phyloP scores from a whole-genome alignment of 164 flowering plant genomes.

The Amborella trichopoda region DNA sequence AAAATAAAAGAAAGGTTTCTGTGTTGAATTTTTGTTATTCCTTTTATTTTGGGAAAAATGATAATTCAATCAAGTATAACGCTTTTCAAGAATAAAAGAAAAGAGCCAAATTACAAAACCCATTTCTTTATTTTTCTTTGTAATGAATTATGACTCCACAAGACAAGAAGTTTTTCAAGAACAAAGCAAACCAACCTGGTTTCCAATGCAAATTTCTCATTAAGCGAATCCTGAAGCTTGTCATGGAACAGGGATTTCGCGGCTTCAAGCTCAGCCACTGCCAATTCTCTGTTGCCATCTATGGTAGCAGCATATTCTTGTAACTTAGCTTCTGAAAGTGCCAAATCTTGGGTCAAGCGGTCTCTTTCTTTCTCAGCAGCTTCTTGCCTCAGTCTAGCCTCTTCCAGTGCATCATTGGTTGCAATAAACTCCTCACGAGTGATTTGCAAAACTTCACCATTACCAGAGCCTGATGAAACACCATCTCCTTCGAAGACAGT shows the following conservation, averaged over 20 bases:
- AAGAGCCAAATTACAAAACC: too few relatives aligned
- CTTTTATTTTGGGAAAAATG: too few relatives aligned
- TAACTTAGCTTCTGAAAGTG: conserved; percentile 28
- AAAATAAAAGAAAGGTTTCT: too few relatives aligned
- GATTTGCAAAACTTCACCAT: conserved; percentile 12
- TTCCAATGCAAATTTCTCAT: conserved; percentile 41
- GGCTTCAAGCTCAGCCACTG: conserved; percentile 37
- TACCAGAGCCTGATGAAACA: conserved; percentile 6
- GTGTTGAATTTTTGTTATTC: too few relatives aligned
- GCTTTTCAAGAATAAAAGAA: too few relatives aligned
- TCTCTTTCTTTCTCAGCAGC: conserved; percentile 38
- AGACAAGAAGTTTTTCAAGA: too few relatives aligned
- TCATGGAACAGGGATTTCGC: conserved; percentile 34
- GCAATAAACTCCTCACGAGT: conserved; percentile 15
- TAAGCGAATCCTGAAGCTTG: conserved; percentile 31
- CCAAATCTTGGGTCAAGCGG: conserved; percentile 31
- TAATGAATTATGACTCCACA: too few relatives aligned
- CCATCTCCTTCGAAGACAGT: conserved; percentile 15
- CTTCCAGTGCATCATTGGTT: conserved; percentile 22
- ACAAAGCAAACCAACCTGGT: too few relatives aligned
- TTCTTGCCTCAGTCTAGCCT: conserved; percentile 29
- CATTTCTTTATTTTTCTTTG: too few relatives aligned
- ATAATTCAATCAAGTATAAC: too few relatives aligned
- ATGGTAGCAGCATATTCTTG: conserved; percentile 30
- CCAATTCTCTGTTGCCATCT: conserved; percentile 37